Evolutionary conservation across 805 yeast species (phyloP).

Genomic region (Ascoidea asiatica): DNA sequence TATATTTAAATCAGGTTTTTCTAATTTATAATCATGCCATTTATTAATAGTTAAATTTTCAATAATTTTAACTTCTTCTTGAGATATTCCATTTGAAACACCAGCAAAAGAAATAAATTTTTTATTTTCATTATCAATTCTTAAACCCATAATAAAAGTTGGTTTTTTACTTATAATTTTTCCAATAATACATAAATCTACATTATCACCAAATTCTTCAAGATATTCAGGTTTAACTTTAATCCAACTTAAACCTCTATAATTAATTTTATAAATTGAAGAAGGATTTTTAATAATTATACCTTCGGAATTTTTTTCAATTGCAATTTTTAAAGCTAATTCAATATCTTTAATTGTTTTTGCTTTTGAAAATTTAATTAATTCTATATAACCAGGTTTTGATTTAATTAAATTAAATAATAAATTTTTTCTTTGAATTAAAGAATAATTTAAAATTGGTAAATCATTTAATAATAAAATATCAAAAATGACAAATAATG

Average conservation of each 20-base stretch:
- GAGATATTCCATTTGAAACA: slow-evolving; percentile 75
- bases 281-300: slow-evolving; percentile 56
- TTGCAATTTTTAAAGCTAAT: slow-evolving; percentile 39
- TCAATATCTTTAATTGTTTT: slow-evolving; percentile 38
- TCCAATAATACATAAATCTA: slow-evolving; percentile 74
- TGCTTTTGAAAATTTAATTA: slow-evolving; percentile 28
- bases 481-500: slow-evolving; percentile 60
- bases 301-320: slow-evolving; percentile 65
- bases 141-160: slow-evolving; percentile 61
- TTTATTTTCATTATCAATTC: slow-evolving; percentile 23
- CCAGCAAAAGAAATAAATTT: slow-evolving; percentile 54
- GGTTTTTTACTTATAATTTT: slow-evolving; percentile 57
- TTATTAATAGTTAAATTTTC: slow-evolving; percentile 40
- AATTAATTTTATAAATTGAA: slow-evolving; percentile 47
- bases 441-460: slow-evolving; percentile 39
- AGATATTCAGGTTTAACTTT: slow-evolving; percentile 88
- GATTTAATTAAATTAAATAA: slow-evolving; percentile 33
- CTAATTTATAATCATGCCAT: slow-evolving; percentile 36
- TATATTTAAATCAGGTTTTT: slow-evolving; percentile 24
- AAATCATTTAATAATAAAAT: slow-evolving; percentile 54
- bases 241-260: slow-evolving; percentile 57
- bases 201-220: slow-evolving; percentile 73
- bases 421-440: slow-evolving; percentile 41
- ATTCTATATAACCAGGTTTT: slow-evolving; percentile 32
- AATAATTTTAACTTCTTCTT: slow-evolving; percentile 45